A percentile compares a stretch with the other conserved stretches of the same genome.
phyloP scores from a whole-genome alignment of 2,329 filamentous ascomycete genomes.

The Epichloe glyceriae region DNA sequence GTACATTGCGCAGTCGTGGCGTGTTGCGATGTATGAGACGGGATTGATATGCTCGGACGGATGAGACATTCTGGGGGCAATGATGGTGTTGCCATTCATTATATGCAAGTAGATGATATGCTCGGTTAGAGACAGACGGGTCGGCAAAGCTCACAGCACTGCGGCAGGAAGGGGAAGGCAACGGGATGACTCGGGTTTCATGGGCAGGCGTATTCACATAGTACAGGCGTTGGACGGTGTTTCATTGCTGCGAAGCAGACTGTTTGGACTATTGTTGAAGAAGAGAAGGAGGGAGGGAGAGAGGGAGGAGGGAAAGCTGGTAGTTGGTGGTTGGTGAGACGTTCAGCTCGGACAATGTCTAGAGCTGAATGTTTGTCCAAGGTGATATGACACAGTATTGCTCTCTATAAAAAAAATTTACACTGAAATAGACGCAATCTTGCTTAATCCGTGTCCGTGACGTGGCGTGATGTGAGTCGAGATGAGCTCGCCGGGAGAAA shows the following conservation, averaged over 20 bases:
- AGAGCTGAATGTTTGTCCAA: too few relatives aligned
- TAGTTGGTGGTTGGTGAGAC: too few relatives aligned
- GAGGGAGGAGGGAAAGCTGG: too few relatives aligned
- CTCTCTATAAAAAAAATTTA: too few relatives aligned
- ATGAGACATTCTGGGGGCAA: not conserved
- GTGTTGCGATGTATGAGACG: not conserved
- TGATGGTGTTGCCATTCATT: not conserved
- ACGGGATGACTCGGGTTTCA: not conserved
- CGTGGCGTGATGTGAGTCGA: too few relatives aligned
- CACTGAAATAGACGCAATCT: too few relatives aligned
- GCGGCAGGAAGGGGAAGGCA: not conserved
- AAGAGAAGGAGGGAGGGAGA: too few relatives aligned
- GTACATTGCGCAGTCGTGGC: not conserved
- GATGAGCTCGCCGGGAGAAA: not conserved
- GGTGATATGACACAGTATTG: too few relatives aligned
- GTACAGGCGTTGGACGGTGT: conserved; percentile 3
- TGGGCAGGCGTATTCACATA: conserved; percentile 1
- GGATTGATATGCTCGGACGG: not conserved
- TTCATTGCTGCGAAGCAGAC: not conserved
- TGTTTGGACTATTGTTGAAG: not conserved
- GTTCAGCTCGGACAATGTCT: too few relatives aligned
- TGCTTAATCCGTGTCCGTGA: too few relatives aligned
- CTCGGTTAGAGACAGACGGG: conserved; percentile 3
- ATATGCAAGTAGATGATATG: not conserved
- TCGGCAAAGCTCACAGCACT: conserved; percentile 1